phyloP scores from a whole-genome alignment of 1,139 yeast species.

The Geotrichum europaeum region DNA sequence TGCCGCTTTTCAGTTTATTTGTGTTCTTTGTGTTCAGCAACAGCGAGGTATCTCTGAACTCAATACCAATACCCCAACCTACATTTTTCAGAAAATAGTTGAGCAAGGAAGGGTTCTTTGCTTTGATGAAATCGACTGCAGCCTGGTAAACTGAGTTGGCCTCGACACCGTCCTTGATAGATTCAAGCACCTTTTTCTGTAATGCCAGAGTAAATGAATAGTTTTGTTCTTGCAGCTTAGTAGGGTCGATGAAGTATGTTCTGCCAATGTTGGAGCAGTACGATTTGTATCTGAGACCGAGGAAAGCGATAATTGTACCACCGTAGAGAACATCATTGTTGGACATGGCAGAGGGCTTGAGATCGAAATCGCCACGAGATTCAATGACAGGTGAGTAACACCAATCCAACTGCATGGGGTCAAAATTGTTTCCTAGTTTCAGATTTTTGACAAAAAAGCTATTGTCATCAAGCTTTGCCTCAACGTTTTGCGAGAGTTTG shows the following conservation, averaged over 20 bases:
- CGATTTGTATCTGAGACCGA: slow-evolving; percentile 82
- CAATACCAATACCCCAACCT: slow-evolving; percentile 90
- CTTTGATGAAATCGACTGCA: slow-evolving; percentile 52
- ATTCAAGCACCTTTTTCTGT: slow-evolving; percentile 50
- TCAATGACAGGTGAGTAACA: slow-evolving; percentile 89
- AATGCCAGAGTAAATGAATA: slow-evolving; percentile 65
- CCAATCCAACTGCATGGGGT: slow-evolving; percentile 80
- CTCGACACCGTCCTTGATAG: slow-evolving; percentile 61
- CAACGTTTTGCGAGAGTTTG: slow-evolving; percentile 69
- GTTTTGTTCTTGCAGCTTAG: slow-evolving; percentile 68
- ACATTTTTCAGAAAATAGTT: slow-evolving; percentile 67
- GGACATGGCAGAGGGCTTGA: slow-evolving; percentile 80
- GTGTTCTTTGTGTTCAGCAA: slow-evolving; percentile 71
- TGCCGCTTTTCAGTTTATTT: slow-evolving; percentile 61
- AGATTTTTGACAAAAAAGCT: slow-evolving; percentile 55
- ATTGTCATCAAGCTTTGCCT: slow-evolving; percentile 71
- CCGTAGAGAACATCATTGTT: slow-evolving; percentile 58
- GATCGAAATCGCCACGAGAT: slow-evolving; percentile 80
- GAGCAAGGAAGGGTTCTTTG: slow-evolving; percentile 56
- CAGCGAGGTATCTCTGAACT: slow-evolving; percentile 75
- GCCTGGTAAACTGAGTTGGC: slow-evolving; percentile 64
- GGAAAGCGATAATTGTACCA: slow-evolving; percentile 76
- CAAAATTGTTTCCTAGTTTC: slow-evolving; percentile 62
- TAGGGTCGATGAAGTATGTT: slow-evolving; percentile 86
- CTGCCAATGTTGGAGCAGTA: slow-evolving; percentile 87